phyloP scores from a whole-genome alignment of 345 rosid genomes.

The Abelmoschus esculentus region DNA sequence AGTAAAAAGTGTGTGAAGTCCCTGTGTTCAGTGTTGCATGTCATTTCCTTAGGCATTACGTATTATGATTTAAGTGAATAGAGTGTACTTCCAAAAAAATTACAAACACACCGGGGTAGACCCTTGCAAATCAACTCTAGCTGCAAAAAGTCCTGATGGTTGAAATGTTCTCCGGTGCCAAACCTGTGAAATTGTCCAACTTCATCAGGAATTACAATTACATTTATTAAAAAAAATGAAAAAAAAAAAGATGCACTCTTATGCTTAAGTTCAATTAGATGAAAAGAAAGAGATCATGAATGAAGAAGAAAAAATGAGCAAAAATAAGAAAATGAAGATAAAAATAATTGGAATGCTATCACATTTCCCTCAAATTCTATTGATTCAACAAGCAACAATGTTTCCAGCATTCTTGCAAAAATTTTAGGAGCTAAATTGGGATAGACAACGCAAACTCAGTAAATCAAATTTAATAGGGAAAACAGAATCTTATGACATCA shows the following conservation, averaged over 20 bases:
- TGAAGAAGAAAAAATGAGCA: not conserved
- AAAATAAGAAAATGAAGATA: constrained; percentile 6
- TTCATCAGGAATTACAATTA: constrained; percentile 7
- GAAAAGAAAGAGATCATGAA: not conserved
- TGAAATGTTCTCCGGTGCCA: constrained; percentile 95
- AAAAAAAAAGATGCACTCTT: not conserved
- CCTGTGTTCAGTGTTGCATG: constrained; percentile 35
- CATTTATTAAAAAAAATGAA: not conserved
- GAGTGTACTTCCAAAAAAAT: constrained; percentile 8
- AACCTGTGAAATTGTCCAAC: constrained; percentile 45
- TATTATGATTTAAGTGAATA: constrained; percentile 6
- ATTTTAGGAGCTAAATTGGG: no score
- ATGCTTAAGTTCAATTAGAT: constrained; percentile 2
- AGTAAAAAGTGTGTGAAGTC: constrained; percentile 84
- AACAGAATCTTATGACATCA: no score
- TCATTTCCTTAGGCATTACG: constrained; percentile 6
- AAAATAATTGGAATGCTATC: not conserved
- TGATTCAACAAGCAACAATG: not conserved
- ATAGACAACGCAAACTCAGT: no score
- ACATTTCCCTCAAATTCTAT: not conserved
- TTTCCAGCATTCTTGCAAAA: not conserved
- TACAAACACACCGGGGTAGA: constrained; percentile 52
- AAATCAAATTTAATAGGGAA: no score
- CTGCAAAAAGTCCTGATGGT: constrained; percentile 92
- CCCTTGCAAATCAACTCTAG: constrained; percentile 90